Evolutionary conservation across 148 eudicot species (phyloP), one percentile per base, ranked within the genome.

Genomic region (Chenopodium quinoa): DNA sequence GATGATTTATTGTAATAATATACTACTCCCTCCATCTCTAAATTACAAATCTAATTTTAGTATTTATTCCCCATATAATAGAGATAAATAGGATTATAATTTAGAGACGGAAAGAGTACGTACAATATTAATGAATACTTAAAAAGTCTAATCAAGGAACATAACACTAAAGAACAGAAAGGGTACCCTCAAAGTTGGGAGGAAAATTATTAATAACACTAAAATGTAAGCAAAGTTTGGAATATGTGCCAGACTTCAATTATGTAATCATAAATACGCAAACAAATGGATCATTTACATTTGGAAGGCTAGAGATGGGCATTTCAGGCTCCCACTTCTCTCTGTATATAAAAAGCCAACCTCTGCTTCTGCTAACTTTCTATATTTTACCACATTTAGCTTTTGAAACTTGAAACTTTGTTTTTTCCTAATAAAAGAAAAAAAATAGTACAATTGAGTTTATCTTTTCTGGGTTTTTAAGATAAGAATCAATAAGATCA

Each of bases 261-360:
- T 3, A 78, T 71, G 66, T 71, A 46, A 78, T 10, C 68, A 5
- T 13, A 40, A 40, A 40, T 40, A 71, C 52, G 78, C 54, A 83
- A 34, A n/a, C 75, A 67, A 81, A 84, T 84, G 85, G 64, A 52
- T 84, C 78, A 80, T 48, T 75, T 47, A 79, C 89, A 83, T 71
- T 84, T 86, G 90, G 82, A 75, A 56, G 72, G 78, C 25, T 7
- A 73, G 31, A 4, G 22, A 23, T 27, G 20, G 52, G 34, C 37
- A 20, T 4, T 2, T 9, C 75, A 10, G 29, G 25, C 48, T 32
- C 62, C 19, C 14, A 12, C n/a, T 68, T 29, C 27, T 16, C 52
- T 66, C 73, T 75, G 32, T 32, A 60, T 65, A 56, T 27, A 58
- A 47, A 80, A 64, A 50, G 50, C 77, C 74, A 50, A 63, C 77